Evolutionary conservation across 2,329 filamentous ascomycete species (phyloP), one percentile per base, ranked within the genome.

Genomic region (Talaromyces sp.): DNA sequence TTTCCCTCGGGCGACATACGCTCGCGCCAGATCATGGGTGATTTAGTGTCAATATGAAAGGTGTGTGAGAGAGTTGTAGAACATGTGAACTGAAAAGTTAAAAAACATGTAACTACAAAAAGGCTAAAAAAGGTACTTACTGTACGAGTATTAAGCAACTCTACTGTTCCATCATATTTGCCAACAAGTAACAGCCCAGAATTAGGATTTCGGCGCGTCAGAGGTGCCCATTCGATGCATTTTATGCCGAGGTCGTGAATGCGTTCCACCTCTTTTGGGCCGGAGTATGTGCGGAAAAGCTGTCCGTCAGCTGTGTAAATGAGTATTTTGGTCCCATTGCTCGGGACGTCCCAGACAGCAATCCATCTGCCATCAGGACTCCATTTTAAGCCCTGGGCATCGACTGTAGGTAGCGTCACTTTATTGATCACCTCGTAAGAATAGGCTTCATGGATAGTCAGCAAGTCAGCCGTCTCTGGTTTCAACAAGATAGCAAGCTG

Each of bases 271-370:
- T 73, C 73, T 5, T 69, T 62, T 7, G 70, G 68, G 4, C 78
- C 78, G 4, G 74, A 73, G 63, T 82, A 83, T 0, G 79, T 82
- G 58, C 82, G 78, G 70, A 82, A 87, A 4, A 81, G 73, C 63
- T 86, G 79, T 1, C 84, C 85, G 65, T 86, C 83, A 2, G 84
- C 81, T 1, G 85, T 86, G 65, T 82, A 85, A 46, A 87, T 77
- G 58, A 80, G 71, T 11, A 86, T 68, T 58, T 77, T 80, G 35
- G 80, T 81, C 8, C 81, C 80, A 7, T 74, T 71, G 59, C 79
- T 81, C 2, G 82, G 76, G 32, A 80, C 72, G 65, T 86, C 85
- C 77, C 84, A 82, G 4, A 86, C 69, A 1, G 79, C 82, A 61
- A 87, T 73, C 85, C 85, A 87, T 62, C 77, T 75, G 4, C 84